These are phyloP conservation scores for Yamadazyma atmosphaerica DNA, from an alignment of 1,139 yeast genomes.

Conservation along the genomic window DNA sequence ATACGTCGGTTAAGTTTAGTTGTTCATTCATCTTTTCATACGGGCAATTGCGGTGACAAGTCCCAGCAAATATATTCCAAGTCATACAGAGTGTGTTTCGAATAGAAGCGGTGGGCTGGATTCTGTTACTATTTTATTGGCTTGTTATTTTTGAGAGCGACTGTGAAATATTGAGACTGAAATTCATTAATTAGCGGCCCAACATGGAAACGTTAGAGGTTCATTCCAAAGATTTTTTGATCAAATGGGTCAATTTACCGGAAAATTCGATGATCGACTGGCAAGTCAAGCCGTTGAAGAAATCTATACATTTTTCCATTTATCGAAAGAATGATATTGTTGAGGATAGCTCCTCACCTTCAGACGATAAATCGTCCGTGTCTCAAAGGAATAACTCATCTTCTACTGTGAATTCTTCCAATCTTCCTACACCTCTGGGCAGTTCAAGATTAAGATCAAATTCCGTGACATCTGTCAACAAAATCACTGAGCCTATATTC, in stretches of 20 bases:
- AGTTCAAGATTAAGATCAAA: constrained; percentile 28
- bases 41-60: too few species aligned
- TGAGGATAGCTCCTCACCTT: constrained; percentile 6
- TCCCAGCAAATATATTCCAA: too few species aligned
- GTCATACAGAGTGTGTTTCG: too few species aligned
- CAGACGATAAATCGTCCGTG: constrained; percentile 6
- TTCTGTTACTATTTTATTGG: too few species aligned
- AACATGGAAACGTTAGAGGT: constrained; percentile 73
- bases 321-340: constrained; percentile 44
- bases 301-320: constrained; percentile 71
- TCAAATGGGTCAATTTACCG: constrained; percentile 86
- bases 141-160: not conserved
- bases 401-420: constrained; percentile 11
- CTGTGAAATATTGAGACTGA: constrained; percentile 1
- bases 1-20: too few species aligned
- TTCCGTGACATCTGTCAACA: constrained; percentile 41
- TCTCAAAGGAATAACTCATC: constrained; percentile 12
- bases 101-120: too few species aligned
- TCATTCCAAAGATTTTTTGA: constrained; percentile 83
- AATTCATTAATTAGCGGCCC: too few species aligned
- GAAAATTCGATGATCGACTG: constrained; percentile 67
- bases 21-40: too few species aligned
- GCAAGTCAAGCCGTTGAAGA: constrained; percentile 82
- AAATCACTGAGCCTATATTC: constrained; percentile 32
- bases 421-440: constrained; percentile 9